These are phyloP conservation scores for Panicum hallii DNA, from an alignment of 202 grass and related monocot genomes.

Conservation along the genomic window DNA sequence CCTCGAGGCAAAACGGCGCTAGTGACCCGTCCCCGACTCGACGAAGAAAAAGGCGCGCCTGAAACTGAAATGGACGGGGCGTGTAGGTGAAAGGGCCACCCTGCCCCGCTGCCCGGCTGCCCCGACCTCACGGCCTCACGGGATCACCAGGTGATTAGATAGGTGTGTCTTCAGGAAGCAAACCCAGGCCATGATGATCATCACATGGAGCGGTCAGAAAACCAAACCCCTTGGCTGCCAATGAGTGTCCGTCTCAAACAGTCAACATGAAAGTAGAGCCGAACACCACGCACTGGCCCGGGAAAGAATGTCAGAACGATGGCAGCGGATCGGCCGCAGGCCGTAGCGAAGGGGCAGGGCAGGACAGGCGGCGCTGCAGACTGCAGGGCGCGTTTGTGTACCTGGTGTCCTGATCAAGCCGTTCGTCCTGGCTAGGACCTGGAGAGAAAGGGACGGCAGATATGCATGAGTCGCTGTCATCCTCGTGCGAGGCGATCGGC, in stretches of 20 bases:
- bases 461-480: not conserved
- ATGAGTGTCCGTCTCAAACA: not conserved
- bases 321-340: not conserved
- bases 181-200: not conserved
- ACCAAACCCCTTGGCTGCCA: not conserved
- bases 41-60: not conserved
- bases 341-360: too few relatives aligned
- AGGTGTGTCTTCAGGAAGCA: not conserved
- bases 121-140: not conserved
- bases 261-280: not conserved
- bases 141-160: not conserved
- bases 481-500: not conserved
- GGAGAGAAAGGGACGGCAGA: not conserved
- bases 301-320: constrained; percentile 22
- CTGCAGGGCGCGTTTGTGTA: too few relatives aligned
- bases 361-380: too few relatives aligned
- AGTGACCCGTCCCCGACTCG: not conserved
- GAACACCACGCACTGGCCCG: not conserved
- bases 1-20: not conserved
- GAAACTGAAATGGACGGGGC: not conserved
- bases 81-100: not conserved
- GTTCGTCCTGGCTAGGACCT: not conserved
- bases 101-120: not conserved
- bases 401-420: too few relatives aligned
- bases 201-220: constrained; percentile 30